Evolutionary conservation across 179 eudicot genomes (phyloP), one percentile per base, ranked within the genome.

Genomic region (Spinacia oleracea): DNA sequence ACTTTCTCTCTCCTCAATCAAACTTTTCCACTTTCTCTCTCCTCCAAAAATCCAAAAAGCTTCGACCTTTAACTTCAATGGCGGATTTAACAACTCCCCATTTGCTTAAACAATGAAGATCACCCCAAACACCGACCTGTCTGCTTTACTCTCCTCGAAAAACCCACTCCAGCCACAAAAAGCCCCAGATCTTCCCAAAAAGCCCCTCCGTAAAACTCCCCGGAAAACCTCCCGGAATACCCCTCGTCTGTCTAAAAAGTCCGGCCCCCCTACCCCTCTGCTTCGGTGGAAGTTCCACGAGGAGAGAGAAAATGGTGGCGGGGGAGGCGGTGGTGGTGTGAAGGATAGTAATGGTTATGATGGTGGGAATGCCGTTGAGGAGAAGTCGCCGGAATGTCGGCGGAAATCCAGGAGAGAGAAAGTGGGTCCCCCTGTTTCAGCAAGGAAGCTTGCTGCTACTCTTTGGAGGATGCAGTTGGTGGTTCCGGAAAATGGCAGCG

Each of bases 71-170:
- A 4, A 29, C 77, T 53, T 73, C 85, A 74, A 82, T 85, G 88
- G 85, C 79, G 75, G 79, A 59, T 51, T 18, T 42, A 9, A 38
- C 38, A 59, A 16, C 72, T 12, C 35, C 63, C 74, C 73, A 65
- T 77, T 31, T 56, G 50, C 67, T 56, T 3, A 23, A 69, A 55
- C 80, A 85, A 86, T 86, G 88, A 86, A 86, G 84, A 84, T 84
- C 76, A 78, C 78, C 8, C 84, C 79, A 34, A 77, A 70, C 73
- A 63, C 78, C 31, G 75, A 80, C 72, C 80, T 77, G 38, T 1
- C 78, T 15, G 43, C 79, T 70, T 3, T 68, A 32, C 75, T 32
- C 76, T 77, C 71, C 69, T 72, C 77, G 9, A 69, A 73, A 79
- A 79, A 72, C 66, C 84, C 77, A 34, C 65, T 53, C 29, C 79